Evolutionary conservation across 148 eudicot species (phyloP), one percentile per base, ranked within the genome.

Genomic region (Cornus florida): DNA sequence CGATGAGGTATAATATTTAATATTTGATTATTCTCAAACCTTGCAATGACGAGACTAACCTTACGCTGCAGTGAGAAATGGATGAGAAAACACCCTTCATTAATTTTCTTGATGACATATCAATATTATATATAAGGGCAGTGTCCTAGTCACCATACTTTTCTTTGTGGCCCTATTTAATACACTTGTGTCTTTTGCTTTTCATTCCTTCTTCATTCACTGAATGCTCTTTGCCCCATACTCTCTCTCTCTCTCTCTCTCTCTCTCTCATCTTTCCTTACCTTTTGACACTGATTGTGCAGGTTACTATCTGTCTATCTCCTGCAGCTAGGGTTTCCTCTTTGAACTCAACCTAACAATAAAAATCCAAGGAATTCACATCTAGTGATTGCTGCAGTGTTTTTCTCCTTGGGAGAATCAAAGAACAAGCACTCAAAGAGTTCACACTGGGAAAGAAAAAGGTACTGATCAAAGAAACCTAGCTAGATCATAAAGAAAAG

Each of bases 301-400:
- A 50, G 35, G 35, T 72, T 9, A 50, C 10, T 33, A 28, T 24
- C 17, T 73, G 75, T 73, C 71, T 73, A 66, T 53, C 71, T 65
- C 11, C 79, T 77, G 48, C 66, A 20, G 69, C 79, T 77, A 77
- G 79, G 79, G 72, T 77, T 77, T 76, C n/a, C 67, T 41, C 43
- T 19, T 69, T 75, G 57, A 7, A 62, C 23, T 9, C 48, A 74
- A 59, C 50, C 6, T 33, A 75, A 46, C 38, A 32, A 39, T 46
- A 0, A 67, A 4, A 66, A 33, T 76, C 13, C 72, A 3, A 31
- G 46, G 68, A 59, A 38, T 43, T 76, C 72, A 17, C 69, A 60
- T 16, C 71, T 41, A 23, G 43, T 70, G 28, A 66, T 67, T 59
- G 41, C 62, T 3, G 17, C 79, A 24, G 11, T 20, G 3, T 20